Percentiles rank a stretch among this genome's conserved stretches.
Conservation (phyloP, 2,329 filamentous ascomycete species). For the Diplodia seriata region DNA sequence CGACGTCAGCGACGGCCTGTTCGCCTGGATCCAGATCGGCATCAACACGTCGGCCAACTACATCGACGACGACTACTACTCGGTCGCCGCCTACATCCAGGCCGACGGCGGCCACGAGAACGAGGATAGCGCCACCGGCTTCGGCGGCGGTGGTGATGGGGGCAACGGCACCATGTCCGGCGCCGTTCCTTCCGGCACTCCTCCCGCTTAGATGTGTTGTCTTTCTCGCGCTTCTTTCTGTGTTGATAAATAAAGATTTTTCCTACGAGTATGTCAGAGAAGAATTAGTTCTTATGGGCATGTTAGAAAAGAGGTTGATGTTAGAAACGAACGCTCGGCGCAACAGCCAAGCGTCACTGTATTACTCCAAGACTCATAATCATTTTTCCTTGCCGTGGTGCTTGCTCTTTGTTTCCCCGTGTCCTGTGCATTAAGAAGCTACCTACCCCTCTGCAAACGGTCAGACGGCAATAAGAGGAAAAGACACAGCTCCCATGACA, state of each 20-base stretch:
- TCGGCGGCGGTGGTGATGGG: slow-evolving; percentile 7
- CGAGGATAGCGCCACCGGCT: slow-evolving; percentile 7
- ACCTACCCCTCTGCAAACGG: too few species aligned
- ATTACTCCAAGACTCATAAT: background rate
- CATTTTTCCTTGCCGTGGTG: background rate
- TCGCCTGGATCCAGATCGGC: slow-evolving; percentile 41
- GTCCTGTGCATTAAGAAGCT: too few species aligned
- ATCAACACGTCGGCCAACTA: slow-evolving; percentile 32
- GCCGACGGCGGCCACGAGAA: slow-evolving; percentile 28
- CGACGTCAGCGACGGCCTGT: slow-evolving; percentile 44
- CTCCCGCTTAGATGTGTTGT: slow-evolving; percentile 11
- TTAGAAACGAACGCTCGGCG: too few species aligned
- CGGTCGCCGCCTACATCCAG: slow-evolving; percentile 27
- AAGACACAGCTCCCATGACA: background rate
- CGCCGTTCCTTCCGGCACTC: slow-evolving; percentile 18
- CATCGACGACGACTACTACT: slow-evolving; percentile 30
- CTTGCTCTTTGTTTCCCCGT: background rate
- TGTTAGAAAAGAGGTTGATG: too few species aligned
- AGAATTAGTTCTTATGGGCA: too few species aligned
- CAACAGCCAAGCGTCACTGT: too few species aligned
- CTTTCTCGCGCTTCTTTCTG: too few species aligned
- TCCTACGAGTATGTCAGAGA: too few species aligned
- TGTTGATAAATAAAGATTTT: background rate
- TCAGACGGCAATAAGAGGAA: background rate
- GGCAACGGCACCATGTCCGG: slow-evolving; percentile 22